Conservation (phyloP, 1,284 basidiomycete genomes). For the Pseudozyma pruni region DNA sequence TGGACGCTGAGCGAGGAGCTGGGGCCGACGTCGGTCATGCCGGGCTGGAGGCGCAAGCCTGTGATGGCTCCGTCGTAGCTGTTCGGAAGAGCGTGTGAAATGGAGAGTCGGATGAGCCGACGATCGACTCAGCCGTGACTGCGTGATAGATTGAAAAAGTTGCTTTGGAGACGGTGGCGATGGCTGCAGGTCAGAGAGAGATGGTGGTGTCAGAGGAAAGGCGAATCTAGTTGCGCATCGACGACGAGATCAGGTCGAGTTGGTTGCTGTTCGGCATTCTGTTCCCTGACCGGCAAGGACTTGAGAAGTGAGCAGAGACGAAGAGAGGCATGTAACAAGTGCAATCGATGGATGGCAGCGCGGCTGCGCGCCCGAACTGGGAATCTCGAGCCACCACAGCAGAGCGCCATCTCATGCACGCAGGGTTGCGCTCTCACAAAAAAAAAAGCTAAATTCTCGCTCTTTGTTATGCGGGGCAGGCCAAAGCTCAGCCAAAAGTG, state of each 20-base stretch:
- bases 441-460: background rate
- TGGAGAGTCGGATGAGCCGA: background rate
- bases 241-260: background rate
- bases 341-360: constrained; percentile 1
- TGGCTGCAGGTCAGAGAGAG: background rate
- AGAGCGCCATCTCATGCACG: background rate
- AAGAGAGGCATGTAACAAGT: background rate
- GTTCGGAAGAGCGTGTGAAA: background rate
- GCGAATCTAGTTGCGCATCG: background rate
- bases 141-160: background rate
- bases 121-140: background rate
- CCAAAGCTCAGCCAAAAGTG: background rate
- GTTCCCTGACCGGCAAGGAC: background rate
- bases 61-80: background rate
- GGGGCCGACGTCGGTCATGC: constrained; percentile 11
- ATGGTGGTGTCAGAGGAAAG: background rate
- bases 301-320: background rate
- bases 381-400: background rate
- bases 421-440: background rate
- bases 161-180: background rate
- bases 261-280: constrained; percentile 8
- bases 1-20: background rate
- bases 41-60: background rate
- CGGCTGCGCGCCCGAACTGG: background rate
- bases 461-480: constrained; percentile 7